A percentile compares a stretch with the other conserved stretches of the same genome.
phyloP scores from a whole-genome alignment of 2,329 filamentous ascomycete genomes.

The Cladosporium halotolerans region DNA sequence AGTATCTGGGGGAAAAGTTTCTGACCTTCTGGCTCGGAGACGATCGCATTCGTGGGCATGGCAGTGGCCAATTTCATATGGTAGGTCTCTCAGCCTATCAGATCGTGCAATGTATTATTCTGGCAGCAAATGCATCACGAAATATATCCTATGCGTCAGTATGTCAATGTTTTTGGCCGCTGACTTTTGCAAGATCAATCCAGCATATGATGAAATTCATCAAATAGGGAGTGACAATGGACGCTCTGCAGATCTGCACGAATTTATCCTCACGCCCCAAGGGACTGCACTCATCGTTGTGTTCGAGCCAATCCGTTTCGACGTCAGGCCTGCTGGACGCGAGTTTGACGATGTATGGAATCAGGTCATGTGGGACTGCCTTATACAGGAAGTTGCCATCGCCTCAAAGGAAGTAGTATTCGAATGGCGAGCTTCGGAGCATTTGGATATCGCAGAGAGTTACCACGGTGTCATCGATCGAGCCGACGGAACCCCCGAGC shows the following conservation, averaged over 20 bases:
- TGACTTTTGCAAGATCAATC: constrained; percentile 23
- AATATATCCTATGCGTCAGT: no score
- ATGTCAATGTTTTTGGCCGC: neutral
- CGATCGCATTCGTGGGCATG: constrained; percentile 31
- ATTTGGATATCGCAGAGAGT: constrained; percentile 30
- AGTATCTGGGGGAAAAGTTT: constrained; percentile 31
- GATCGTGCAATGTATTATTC: neutral
- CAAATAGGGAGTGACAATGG: constrained; percentile 34
- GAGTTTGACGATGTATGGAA: constrained; percentile 17
- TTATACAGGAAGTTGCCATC: constrained; percentile 44
- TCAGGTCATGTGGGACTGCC: constrained; percentile 35
- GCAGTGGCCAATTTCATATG: constrained; percentile 30
- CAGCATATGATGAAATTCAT: constrained; percentile 35
- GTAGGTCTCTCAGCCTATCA: constrained; percentile 12
- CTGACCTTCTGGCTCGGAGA: constrained; percentile 36
- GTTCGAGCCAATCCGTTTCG: constrained; percentile 29
- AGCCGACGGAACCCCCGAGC: constrained; percentile 37
- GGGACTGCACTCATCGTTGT: constrained; percentile 39
- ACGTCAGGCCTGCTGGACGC: constrained; percentile 19
- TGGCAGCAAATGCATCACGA: no score
- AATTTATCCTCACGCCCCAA: constrained; percentile 38
- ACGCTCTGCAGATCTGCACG: constrained; percentile 37
- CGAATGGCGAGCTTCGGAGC: constrained; percentile 43
- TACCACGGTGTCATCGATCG: constrained; percentile 33
- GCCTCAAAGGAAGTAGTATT: constrained; percentile 40